Evolutionary conservation across 2,329 filamentous ascomycete genomes (phyloP), one percentile per base, ranked within the genome.

Genomic region (Exophiala aquamarina): DNA sequence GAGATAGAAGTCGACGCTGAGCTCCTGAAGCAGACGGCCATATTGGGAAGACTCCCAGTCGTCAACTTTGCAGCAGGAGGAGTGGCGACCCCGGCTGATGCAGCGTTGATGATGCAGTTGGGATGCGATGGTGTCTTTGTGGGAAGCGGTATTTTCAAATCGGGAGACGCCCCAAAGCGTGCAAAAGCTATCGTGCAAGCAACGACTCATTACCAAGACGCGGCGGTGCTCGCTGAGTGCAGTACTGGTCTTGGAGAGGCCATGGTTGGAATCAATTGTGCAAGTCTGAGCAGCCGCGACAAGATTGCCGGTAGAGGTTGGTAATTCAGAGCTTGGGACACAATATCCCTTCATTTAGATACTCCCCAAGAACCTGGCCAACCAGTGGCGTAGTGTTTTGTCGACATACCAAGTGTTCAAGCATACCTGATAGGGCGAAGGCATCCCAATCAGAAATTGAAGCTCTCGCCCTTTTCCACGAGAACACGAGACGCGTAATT

Each of bases 101-200:
- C 93, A 1, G 93, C 93, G 2, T 76, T 98, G 73, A 89, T 98
- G 92, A 98, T 98, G 93, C 92, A 97, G 77, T 76, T 98, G 56
- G 93, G 93, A 51, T 97, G 93, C 65, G 93, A 98, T 64, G 93
- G 93, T 48, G 93, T 98, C 29, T 98, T 98, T 66, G 93, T 98
- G 28, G 93, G 93, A 19, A 90, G 84, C 47, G 93, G 93, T 20
- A 97, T 97, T 70, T 98, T 98, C 82, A 97, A 97, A 82, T 89
- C 83, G 4, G 92, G 92, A 14, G 86, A 97, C 69, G 87, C 93
- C 17, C 83, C 85, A 36, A 89, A 92, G 82, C 78, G 93, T 50
- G 93, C 93, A 11, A 88, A 85, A 75, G 93, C 93, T 29, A 97
- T 98, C 62, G 93, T 98, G 43, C 86, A 91, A 65, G 93, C 93